phyloP scores from a whole-genome alignment of 352 stramenopile genomes.

The Phytophthora pistaciae region DNA sequence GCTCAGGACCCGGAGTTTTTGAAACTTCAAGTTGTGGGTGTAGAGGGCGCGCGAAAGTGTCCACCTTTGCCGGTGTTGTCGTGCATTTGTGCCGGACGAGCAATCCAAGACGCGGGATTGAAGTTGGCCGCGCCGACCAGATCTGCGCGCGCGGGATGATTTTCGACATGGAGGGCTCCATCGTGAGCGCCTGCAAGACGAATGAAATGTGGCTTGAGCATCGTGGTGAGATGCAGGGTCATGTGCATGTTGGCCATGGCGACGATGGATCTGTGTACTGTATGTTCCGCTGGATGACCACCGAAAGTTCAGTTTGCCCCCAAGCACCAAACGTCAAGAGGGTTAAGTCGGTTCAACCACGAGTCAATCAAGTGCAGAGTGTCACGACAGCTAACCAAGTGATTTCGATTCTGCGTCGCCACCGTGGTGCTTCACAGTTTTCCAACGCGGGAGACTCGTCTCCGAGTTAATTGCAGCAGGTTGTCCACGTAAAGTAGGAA shows the following conservation, averaged over 20 bases:
- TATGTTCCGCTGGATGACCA: not conserved
- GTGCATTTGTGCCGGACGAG: slow-evolving; percentile 7
- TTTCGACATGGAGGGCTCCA: not conserved
- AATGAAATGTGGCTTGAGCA: not conserved
- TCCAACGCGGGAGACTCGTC: too few species aligned
- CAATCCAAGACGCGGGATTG: not conserved
- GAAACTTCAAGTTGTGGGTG: slow-evolving; percentile 24
- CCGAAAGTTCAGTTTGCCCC: slow-evolving; percentile 1
- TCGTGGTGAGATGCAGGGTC: not conserved
- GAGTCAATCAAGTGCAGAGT: too few species aligned
- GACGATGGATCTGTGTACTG: not conserved
- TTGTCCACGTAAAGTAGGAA: not conserved
- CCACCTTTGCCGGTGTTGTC: not conserved
- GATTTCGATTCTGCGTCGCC: too few species aligned
- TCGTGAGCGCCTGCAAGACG: too few species aligned
- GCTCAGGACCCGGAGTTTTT: slow-evolving; percentile 6
- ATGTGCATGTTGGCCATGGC: not conserved
- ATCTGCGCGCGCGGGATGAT: not conserved
- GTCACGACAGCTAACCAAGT: too few species aligned
- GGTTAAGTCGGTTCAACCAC: too few species aligned
- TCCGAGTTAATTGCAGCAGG: too few species aligned
- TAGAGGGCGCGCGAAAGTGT: not conserved
- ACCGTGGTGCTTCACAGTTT: too few species aligned
- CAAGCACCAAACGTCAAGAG: not conserved
- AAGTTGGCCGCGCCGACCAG: not conserved